phyloP scores from a whole-genome alignment of 164 flowering plant genomes.

The Aristolochia fimbriata region DNA sequence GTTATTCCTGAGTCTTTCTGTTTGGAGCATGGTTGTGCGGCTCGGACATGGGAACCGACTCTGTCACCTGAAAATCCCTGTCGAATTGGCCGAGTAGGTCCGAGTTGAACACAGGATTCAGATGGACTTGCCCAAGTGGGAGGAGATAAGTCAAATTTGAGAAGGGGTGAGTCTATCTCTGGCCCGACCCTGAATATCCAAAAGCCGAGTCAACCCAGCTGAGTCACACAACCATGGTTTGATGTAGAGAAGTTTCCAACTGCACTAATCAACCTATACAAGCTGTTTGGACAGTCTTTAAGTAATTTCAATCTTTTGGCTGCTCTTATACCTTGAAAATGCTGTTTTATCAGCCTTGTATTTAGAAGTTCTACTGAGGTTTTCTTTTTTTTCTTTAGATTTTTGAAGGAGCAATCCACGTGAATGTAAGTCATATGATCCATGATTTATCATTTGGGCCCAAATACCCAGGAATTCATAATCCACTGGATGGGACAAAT shows the following conservation, averaged over 20 bases:
- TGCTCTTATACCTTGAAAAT: background rate
- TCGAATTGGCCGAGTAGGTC: too few species aligned
- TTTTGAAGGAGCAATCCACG: slow-evolving; percentile 73
- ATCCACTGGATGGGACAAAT: slow-evolving; percentile 87
- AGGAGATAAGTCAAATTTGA: too few species aligned
- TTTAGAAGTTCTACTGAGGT: background rate
- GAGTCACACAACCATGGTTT: background rate
- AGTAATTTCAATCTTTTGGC: background rate
- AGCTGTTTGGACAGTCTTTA: background rate
- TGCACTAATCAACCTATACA: background rate
- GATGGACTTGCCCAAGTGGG: too few species aligned
- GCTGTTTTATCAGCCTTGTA: too few species aligned
- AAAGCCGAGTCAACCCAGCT: too few species aligned
- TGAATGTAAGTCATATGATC: slow-evolving; percentile 90
- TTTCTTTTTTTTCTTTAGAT: slow-evolving; percentile 42
- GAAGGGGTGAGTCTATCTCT: too few species aligned
- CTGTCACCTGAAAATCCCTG: too few species aligned
- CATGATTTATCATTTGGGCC: slow-evolving; percentile 98
- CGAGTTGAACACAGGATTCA: too few species aligned
- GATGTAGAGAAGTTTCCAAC: background rate
- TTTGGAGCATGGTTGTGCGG: too few species aligned
- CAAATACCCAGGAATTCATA: slow-evolving; percentile 93
- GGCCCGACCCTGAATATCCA: too few species aligned
- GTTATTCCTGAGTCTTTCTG: background rate
- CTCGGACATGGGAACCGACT: too few species aligned